Evolutionary conservation across 2,329 filamentous ascomycete genomes (phyloP).

Genomic region (Ceratocystiopsis brevicomis): DNA sequence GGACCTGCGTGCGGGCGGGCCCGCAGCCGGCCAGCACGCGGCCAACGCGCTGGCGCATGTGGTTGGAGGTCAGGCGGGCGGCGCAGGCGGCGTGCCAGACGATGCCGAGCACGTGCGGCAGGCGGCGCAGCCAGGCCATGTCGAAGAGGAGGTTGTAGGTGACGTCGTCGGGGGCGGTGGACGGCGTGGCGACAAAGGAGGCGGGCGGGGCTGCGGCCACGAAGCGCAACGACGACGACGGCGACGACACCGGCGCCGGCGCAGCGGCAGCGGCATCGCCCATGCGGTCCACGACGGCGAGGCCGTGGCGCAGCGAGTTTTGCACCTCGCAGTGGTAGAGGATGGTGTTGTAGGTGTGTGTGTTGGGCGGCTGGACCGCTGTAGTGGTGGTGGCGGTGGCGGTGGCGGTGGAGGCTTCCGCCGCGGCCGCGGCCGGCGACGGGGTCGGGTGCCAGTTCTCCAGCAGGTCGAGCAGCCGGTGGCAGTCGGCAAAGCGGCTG

Average conservation of each 20-base stretch:
- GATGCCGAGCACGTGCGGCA: slow-evolving; percentile 15
- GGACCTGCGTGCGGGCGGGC: not conserved
- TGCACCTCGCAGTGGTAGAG: slow-evolving; percentile 14
- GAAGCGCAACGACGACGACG: not conserved
- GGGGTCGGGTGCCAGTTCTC: not conserved
- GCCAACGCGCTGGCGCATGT: slow-evolving; percentile 13
- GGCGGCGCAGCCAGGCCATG: slow-evolving; percentile 16
- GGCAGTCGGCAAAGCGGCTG: slow-evolving; percentile 14
- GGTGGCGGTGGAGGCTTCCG: slow-evolving; percentile 6
- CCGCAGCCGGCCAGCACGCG: slow-evolving; percentile 2
- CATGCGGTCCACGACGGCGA: slow-evolving; percentile 12
- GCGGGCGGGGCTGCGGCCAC: no score
- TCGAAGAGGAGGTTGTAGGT: slow-evolving; percentile 22
- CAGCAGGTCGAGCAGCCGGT: slow-evolving; percentile 17
- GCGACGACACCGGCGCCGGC: not conserved
- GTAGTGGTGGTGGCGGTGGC: not conserved
- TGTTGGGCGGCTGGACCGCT: slow-evolving; percentile 10
- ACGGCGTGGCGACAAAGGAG: no score
- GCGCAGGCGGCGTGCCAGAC: slow-evolving; percentile 18
- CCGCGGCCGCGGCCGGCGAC: not conserved
- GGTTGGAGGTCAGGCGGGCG: slow-evolving; percentile 10
- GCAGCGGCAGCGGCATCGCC: slow-evolving; percentile 2
- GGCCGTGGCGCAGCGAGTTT: slow-evolving; percentile 8
- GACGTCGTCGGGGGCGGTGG: slow-evolving; percentile 12
- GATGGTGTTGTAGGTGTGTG: slow-evolving; percentile 18